phyloP scores from a whole-genome alignment of 495 filamentous ascomycete genomes.

The Penicillium macrosclerotiorum region DNA sequence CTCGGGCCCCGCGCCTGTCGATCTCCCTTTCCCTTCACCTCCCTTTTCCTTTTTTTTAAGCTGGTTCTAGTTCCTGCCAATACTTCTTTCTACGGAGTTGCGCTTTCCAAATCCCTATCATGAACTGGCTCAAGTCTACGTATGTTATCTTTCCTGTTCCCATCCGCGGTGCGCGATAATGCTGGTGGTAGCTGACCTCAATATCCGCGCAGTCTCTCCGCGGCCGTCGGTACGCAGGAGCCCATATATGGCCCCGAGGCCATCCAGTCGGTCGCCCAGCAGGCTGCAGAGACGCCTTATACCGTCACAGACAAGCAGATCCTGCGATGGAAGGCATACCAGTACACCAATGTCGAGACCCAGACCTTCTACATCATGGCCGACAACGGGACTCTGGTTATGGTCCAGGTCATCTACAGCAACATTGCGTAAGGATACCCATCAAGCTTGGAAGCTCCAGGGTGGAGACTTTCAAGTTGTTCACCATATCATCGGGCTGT shows the following conservation, averaged over 20 bases:
- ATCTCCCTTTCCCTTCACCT: constrained; percentile 23
- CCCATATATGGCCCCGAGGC: constrained; percentile 92
- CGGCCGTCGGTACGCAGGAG: constrained; percentile 92
- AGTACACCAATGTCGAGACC: constrained; percentile 91
- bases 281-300: constrained; percentile 76
- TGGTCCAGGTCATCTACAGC: constrained; percentile 94
- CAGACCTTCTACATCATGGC: constrained; percentile 90
- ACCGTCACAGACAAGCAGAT: constrained; percentile 74
- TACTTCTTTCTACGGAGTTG: neutral
- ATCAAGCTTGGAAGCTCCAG: no score
- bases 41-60: constrained; percentile 16
- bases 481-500: no score
- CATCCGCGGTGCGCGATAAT: constrained; percentile 5
- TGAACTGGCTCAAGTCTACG: constrained; percentile 76
- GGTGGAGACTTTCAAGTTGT: no score
- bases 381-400: constrained; percentile 70
- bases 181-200: constrained; percentile 20
- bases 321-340: constrained; percentile 75
- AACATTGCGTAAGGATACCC: constrained; percentile 83
- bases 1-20: constrained; percentile 34
- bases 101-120: constrained; percentile 23
- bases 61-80: constrained; percentile 4
- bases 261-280: constrained; percentile 78
- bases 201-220: constrained; percentile 63
- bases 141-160: constrained; percentile 35